These are phyloP conservation scores for Nitzschia sp. DNA, from an alignment of 108 stramenopile species.

Conservation along the genomic window DNA sequence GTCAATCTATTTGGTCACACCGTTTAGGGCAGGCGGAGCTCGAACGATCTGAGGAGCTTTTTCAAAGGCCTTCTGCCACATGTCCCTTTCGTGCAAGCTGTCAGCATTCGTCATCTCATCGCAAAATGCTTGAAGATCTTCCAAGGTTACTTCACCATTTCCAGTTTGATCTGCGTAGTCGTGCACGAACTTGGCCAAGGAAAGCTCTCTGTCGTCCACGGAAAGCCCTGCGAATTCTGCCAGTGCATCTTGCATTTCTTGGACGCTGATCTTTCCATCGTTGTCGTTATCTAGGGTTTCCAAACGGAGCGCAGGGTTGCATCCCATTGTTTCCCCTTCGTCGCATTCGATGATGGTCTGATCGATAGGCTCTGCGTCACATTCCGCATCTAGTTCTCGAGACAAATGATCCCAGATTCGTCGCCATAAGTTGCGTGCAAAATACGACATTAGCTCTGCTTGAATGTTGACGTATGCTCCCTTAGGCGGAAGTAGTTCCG, in stretches of 20 bases:
- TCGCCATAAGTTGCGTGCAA: conserved; percentile 50
- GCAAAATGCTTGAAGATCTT: conserved; percentile 43
- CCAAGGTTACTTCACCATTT: conserved; percentile 36
- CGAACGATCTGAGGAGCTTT: neutral
- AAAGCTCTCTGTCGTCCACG: conserved; percentile 34
- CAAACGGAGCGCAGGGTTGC: conserved; percentile 35
- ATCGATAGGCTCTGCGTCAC: conserved; percentile 15
- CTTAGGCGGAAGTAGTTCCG: conserved; percentile 40
- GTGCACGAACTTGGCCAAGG: conserved; percentile 45
- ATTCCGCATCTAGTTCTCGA: conserved; percentile 15
- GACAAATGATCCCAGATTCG: conserved; percentile 38
- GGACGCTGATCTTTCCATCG: conserved; percentile 39
- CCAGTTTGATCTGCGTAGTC: conserved; percentile 41
- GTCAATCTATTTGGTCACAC: neutral
- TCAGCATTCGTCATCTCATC: conserved; percentile 25
- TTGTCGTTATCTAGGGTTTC: conserved; percentile 29
- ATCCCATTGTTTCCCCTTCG: conserved; percentile 6
- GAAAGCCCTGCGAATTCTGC: conserved; percentile 37
- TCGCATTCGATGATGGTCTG: neutral
- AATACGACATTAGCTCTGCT: conserved; percentile 50
- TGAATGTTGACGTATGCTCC: conserved; percentile 56
- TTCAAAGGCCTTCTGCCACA: neutral
- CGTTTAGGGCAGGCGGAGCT: neutral
- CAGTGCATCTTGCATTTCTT: conserved; percentile 47
- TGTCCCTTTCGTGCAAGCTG: neutral